Evolutionary conservation across 2,329 filamentous ascomycete species (phyloP).

Genomic region (Ophiostoma tasmaniense): DNA sequence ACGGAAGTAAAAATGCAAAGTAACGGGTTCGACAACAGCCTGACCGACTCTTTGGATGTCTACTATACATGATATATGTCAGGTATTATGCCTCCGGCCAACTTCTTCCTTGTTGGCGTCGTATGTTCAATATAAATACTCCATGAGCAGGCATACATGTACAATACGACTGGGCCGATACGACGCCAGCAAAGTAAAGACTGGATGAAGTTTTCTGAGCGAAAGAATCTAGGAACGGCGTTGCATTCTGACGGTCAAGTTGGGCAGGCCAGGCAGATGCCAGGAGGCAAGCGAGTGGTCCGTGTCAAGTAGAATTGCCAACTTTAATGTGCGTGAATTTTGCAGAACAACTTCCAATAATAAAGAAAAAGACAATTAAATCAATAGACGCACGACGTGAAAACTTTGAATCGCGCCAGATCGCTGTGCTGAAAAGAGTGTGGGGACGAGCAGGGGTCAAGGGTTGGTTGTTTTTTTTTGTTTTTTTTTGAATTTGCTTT

Average conservation of each 20-base stretch:
- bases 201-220: background rate
- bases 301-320: background rate
- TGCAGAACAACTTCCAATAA: background rate
- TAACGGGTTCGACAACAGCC: background rate
- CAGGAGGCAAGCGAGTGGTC: background rate
- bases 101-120: background rate
- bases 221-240: conserved; percentile 3
- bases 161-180: background rate
- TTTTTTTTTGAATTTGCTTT: background rate
- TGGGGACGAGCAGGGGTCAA: background rate
- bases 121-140: conserved; percentile 1
- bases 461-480: background rate
- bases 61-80: background rate
- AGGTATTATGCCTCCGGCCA: background rate
- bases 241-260: background rate
- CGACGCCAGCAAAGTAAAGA: background rate
- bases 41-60: background rate
- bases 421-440: conserved; percentile 1
- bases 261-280: background rate
- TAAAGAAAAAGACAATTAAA: background rate
- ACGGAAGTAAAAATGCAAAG: background rate
- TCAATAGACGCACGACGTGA: background rate
- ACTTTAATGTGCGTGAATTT: background rate
- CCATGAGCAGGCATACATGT: background rate
- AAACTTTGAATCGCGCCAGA: background rate